These are phyloP conservation scores for Arachnopeziza araneosa DNA, from an alignment of 2,329 filamentous ascomycete genomes.

Conservation along the genomic window DNA sequence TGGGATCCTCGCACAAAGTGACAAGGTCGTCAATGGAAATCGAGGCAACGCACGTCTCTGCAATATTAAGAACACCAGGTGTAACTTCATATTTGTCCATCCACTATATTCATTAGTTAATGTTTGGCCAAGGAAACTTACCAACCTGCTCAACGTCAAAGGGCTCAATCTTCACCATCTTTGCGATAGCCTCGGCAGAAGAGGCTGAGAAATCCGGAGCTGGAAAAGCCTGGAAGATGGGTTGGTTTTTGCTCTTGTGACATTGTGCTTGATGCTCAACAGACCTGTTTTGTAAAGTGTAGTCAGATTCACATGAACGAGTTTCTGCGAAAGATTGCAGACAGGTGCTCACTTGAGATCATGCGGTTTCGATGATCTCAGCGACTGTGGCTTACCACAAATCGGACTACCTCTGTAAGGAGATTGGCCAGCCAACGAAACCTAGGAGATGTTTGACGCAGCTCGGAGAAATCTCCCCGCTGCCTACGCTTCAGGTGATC, in stretches of 20 bases:
- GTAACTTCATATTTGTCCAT: slow-evolving; percentile 57
- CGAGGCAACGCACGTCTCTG: slow-evolving; percentile 73
- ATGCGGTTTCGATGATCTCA: background rate
- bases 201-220: slow-evolving; percentile 5
- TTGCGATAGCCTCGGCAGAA: slow-evolving; percentile 21
- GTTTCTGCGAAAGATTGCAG: no score
- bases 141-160: slow-evolving; percentile 68
- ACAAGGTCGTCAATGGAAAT: slow-evolving; percentile 65
- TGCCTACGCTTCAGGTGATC: background rate
- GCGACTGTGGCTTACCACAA: background rate
- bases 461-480: background rate
- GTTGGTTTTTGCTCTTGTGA: slow-evolving; percentile 7
- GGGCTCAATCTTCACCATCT: slow-evolving; percentile 52
- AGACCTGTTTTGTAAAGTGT: slow-evolving; percentile 2
- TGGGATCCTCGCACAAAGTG: slow-evolving; percentile 50
- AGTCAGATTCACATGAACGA: no score
- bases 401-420: background rate
- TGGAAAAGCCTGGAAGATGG: background rate
- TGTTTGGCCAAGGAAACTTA: slow-evolving; percentile 9
- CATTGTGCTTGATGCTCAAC: slow-evolving; percentile 9
- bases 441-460: background rate
- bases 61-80: slow-evolving; percentile 60
- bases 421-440: background rate
- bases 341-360: background rate
- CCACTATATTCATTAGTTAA: slow-evolving; percentile 40